These are phyloP conservation scores for Neophaeococcomyces mojaviensis DNA, from an alignment of 2,329 filamentous ascomycete species.

Conservation along the genomic window DNA sequence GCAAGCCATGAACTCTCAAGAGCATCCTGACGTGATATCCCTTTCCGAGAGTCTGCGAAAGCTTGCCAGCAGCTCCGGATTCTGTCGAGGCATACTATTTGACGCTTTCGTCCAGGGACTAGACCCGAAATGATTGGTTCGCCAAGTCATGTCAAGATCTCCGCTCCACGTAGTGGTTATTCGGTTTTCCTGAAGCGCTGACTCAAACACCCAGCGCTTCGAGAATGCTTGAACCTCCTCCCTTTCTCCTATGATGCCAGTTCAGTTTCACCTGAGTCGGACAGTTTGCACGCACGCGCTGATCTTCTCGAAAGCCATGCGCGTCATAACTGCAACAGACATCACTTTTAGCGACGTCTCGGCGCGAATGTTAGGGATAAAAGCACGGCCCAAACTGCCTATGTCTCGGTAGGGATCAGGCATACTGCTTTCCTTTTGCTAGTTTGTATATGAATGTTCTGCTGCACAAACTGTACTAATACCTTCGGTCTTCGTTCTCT, in stretches of 20 bases:
- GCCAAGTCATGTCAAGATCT: background rate
- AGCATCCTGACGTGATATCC: too few species aligned
- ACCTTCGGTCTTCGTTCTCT: background rate
- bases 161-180: background rate
- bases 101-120: too few species aligned
- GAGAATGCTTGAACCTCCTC: background rate
- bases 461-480: background rate
- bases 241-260: background rate
- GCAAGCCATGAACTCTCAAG: too few species aligned
- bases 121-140: too few species aligned
- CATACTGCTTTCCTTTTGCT: background rate
- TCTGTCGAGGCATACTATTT: too few species aligned
- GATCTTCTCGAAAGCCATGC: conserved; percentile 4
- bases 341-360: background rate
- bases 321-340: conserved; percentile 6
- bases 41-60: too few species aligned
- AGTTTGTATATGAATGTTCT: background rate
- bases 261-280: background rate
- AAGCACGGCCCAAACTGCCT: conserved; percentile 5
- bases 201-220: conserved; percentile 3
- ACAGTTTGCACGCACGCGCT: conserved; percentile 3
- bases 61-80: too few species aligned
- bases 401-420: background rate
- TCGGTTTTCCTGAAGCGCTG: background rate
- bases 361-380: conserved; percentile 2